These are phyloP conservation scores for Linderniella brevidens DNA, from an alignment of 257 asterid species.

Conservation along the genomic window DNA sequence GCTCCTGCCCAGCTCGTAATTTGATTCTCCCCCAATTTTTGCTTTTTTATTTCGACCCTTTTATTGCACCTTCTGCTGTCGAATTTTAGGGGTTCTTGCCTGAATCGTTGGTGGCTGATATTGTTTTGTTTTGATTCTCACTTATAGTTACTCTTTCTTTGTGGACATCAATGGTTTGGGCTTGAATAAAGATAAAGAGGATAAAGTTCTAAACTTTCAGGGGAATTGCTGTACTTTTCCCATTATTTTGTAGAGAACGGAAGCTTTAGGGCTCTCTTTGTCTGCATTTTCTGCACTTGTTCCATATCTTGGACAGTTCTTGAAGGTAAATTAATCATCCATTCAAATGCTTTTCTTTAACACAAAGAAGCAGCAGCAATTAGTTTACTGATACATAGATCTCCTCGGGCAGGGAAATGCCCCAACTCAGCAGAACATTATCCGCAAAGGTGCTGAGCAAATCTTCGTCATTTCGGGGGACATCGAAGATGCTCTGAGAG, in stretches of 20 bases:
- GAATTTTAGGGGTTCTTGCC: neutral
- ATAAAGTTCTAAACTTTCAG: no score
- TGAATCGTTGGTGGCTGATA: neutral
- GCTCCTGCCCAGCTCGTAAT: slow-evolving; percentile 69
- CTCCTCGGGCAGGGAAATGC: slow-evolving; percentile 50
- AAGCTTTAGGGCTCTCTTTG: slow-evolving; percentile 65
- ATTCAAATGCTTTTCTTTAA: slow-evolving; percentile 1
- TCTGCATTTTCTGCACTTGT: slow-evolving; percentile 59
- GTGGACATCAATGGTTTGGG: neutral
- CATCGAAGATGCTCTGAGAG: slow-evolving; percentile 38
- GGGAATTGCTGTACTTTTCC: no score
- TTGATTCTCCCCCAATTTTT: neutral
- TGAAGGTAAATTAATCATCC: slow-evolving; percentile 32
- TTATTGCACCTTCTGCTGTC: neutral
- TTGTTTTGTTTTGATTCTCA: neutral
- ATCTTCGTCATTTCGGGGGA: slow-evolving; percentile 46
- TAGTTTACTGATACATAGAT: neutral
- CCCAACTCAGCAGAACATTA: slow-evolving; percentile 29
- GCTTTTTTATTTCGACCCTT: neutral
- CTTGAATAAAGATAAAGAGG: no score
- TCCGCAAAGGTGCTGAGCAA: slow-evolving; percentile 61
- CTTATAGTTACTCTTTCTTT: slow-evolving; percentile 5
- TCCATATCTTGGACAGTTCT: slow-evolving; percentile 79
- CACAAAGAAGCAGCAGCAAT: neutral
- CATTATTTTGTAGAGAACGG: slow-evolving; percentile 46